Conservation (phyloP, 192 early-diverging fungal species). For the Kickxella alabastrina region DNA sequence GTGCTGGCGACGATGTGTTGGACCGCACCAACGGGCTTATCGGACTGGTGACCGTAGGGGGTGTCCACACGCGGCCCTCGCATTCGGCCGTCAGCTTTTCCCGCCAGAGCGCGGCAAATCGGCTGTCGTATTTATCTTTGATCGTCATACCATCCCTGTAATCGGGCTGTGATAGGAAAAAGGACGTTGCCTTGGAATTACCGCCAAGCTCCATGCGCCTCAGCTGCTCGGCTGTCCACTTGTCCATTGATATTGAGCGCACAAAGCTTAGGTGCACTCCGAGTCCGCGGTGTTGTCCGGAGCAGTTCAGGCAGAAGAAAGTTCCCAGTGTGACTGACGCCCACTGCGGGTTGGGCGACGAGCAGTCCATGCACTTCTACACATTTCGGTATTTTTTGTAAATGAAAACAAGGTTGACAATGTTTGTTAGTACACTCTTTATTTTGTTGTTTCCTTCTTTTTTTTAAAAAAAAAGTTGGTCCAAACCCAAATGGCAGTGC, state of each 20-base stretch:
- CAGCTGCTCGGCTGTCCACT: constrained; percentile 92
- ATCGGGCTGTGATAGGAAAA: constrained; percentile 79
- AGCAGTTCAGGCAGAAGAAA: constrained; percentile 95
- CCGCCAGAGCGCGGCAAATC: constrained; percentile 81
- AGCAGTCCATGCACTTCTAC: constrained; percentile 87
- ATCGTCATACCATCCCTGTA: constrained; percentile 71
- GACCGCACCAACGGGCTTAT: constrained; percentile 23
- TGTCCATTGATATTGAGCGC: constrained; percentile 98
- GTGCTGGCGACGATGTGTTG: constrained; percentile 24
- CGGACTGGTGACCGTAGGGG: constrained; percentile 20
- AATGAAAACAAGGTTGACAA: too few species aligned
- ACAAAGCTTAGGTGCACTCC: constrained; percentile 89
- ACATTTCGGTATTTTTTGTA: too few species aligned
- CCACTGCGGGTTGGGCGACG: constrained; percentile 82
- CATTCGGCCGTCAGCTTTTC: constrained; percentile 79
- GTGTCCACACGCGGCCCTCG: constrained; percentile 56
- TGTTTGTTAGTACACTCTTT: too few species aligned
- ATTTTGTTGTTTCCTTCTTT: too few species aligned
- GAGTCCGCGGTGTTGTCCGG: constrained; percentile 81
- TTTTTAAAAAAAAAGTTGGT: too few species aligned
- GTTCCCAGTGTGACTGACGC: constrained; percentile 89
- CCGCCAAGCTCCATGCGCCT: constrained; percentile 94
- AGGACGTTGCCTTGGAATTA: constrained; percentile 78
- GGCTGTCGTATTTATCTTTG: constrained; percentile 82
- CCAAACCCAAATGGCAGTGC: background rate